Base-by-base conservation (phyloP, 2,329 filamentous ascomycete species). In the Lasiodiplodia gonubiensis region DNA sequence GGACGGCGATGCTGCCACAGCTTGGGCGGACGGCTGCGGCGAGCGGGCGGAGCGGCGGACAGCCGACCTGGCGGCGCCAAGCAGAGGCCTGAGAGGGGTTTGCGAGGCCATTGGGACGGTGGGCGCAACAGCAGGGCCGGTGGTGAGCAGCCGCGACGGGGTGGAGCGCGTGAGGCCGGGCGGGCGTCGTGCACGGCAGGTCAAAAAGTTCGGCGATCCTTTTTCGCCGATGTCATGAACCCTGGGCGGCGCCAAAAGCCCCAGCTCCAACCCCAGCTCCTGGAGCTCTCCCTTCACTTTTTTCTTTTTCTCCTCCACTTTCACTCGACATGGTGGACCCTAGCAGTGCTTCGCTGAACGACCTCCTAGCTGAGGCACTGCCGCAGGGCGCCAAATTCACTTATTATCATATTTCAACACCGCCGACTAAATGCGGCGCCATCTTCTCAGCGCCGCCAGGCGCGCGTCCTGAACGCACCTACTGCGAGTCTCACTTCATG, bases 401-500 rank as follows among this genome's bases (percentile, higher is more conserved):
- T 70, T 85, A 94, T 74, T 90, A 96, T 78, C 94, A 99, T 81
- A 82, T 97, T 72, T 97, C 93, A 27, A 97, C 94, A 5, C 91
- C 92, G 16, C 92, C 94, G 5, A 90, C 88, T 39, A 85, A 85
- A 75, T 90, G 89, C 70, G 86, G 89, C 10, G 86, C 94, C 18
- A 87, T 99, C 52, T 97, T 91, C 80, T 90, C 92, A 42, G 86
- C 94, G 39, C 89, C 92, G 4, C 92, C 92, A 4, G 88, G 89
- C 68, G 83, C 87, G 70, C 86, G 86, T 52, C 86, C 90, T 10
- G 91, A 96, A 75, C 85, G 87, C 68, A 99, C 95, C 0, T 94
- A 90, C 73, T 90, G 92, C 80, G 93, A 97, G 78, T 93, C 87
- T 55, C 95, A 99, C 77, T 97, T 91, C 70, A 81, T 92, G 23